These are phyloP conservation scores for Exophiala oligosperma DNA, from an alignment of 2,329 filamentous ascomycete genomes.

Conservation along the genomic window DNA sequence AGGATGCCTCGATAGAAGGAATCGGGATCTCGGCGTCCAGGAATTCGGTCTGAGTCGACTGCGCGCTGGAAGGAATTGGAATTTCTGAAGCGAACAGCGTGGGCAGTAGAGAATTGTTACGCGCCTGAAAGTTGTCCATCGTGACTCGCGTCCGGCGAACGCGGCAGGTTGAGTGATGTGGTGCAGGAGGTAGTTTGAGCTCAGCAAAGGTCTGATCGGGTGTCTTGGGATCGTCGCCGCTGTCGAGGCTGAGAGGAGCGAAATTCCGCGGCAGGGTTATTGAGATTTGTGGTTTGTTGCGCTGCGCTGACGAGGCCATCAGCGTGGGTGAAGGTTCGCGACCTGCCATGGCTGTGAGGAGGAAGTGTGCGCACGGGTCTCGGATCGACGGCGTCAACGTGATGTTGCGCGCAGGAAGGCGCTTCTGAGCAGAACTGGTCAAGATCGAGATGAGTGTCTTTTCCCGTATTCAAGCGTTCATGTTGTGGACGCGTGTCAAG, in stretches of 20 bases:
- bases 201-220: conserved; percentile 42
- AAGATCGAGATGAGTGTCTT: conserved; percentile 8
- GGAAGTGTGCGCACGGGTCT: neutral
- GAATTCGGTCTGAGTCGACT: conserved; percentile 15
- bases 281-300: conserved; percentile 42
- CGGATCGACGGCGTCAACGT: conserved; percentile 1
- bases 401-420: conserved; percentile 7
- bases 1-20: conserved; percentile 28
- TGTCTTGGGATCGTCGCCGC: conserved; percentile 41
- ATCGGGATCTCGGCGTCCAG: conserved; percentile 32
- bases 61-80: conserved; percentile 40
- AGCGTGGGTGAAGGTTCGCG: conserved; percentile 27
- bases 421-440: conserved; percentile 14
- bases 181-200: conserved; percentile 45
- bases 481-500: conserved; percentile 19
- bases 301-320: conserved; percentile 32
- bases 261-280: conserved; percentile 50
- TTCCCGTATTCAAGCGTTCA: conserved; percentile 15
- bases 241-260: conserved; percentile 39
- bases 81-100: conserved; percentile 37
- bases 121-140: conserved; percentile 36
- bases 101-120: conserved; percentile 34
- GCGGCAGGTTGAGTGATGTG: conserved; percentile 44
- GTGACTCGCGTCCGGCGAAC: conserved; percentile 42
- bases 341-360: conserved; percentile 18